Percentiles rank a stretch among this genome's conserved stretches.
These are phyloP conservation scores for Tilletiaria anomala DNA, from an alignment of 1,284 basidiomycete species.

Conservation along the genomic window DNA sequence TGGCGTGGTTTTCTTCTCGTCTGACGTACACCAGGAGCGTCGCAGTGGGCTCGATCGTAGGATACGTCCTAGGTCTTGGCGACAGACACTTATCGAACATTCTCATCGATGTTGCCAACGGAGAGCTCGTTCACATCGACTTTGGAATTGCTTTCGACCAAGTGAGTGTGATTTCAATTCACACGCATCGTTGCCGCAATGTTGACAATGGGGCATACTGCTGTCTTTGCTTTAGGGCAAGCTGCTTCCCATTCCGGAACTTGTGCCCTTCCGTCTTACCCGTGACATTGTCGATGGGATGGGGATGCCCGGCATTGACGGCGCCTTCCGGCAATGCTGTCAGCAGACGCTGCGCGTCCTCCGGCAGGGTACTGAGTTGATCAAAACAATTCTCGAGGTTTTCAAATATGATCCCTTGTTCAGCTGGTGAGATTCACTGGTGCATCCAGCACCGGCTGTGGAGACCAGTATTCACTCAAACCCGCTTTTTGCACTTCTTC, in stretches of 20 bases:
- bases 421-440: constrained; percentile 52
- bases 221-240: constrained; percentile 53
- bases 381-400: constrained; percentile 88
- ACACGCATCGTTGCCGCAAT: background rate
- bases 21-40: constrained; percentile 79
- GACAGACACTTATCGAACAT: constrained; percentile 90
- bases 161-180: no score
- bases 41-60: constrained; percentile 84
- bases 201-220: background rate
- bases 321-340: constrained; percentile 84
- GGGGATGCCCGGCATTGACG: constrained; percentile 75
- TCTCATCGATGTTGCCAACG: constrained; percentile 64
- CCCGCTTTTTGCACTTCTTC: background rate
- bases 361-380: constrained; percentile 65
- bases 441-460: background rate
- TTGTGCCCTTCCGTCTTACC: constrained; percentile 87
- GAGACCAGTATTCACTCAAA: no score
- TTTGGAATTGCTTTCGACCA: constrained; percentile 89
- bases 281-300: constrained; percentile 85
- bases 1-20: constrained; percentile 84
- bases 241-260: constrained; percentile 64
- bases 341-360: constrained; percentile 86
- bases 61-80: constrained; percentile 78
- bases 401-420: constrained; percentile 94
- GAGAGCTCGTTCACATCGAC: constrained; percentile 87